Conservation (phyloP, 108 stramenopile genomes). For the Cyclotella choctawhatcheeana region DNA sequence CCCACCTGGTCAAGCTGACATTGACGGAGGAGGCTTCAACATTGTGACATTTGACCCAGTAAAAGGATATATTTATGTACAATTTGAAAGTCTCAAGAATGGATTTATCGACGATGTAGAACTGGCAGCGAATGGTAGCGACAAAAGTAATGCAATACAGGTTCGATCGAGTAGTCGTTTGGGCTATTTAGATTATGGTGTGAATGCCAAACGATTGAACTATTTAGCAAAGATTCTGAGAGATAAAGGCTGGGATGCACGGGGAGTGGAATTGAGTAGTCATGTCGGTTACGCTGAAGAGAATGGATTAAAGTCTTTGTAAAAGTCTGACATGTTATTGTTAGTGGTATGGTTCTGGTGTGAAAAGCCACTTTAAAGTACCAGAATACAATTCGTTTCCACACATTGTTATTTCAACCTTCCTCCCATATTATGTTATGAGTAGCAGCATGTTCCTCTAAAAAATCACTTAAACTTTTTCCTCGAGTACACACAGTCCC, state of each 20-base stretch:
- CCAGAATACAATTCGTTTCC: too few relatives aligned
- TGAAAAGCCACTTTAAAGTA: too few relatives aligned
- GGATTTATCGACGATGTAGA: slow-evolving; percentile 84
- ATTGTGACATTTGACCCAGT: slow-evolving; percentile 69
- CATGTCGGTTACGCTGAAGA: slow-evolving; percentile 74
- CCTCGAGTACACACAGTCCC: not conserved
- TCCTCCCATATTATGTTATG: slow-evolving; percentile 38
- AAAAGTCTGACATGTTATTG: slow-evolving; percentile 39
- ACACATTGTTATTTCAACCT: not conserved
- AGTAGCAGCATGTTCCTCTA: slow-evolving; percentile 29
- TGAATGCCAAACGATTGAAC: slow-evolving; percentile 86
- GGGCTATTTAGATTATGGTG: slow-evolving; percentile 86
- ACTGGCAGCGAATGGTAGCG: slow-evolving; percentile 51
- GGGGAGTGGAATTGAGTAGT: slow-evolving; percentile 68
- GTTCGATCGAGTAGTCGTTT: slow-evolving; percentile 76
- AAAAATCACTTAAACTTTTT: slow-evolving; percentile 28
- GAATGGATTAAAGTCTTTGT: slow-evolving; percentile 54
- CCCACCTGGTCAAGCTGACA: slow-evolving; percentile 73
- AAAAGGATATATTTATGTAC: slow-evolving; percentile 76
- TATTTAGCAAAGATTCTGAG: slow-evolving; percentile 68
- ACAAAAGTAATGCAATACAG: slow-evolving; percentile 54
- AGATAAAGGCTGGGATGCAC: slow-evolving; percentile 78
- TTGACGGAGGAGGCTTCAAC: slow-evolving; percentile 91
- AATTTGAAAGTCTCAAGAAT: slow-evolving; percentile 86
- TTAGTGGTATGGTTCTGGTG: slow-evolving; percentile 27